Base-by-base conservation (phyloP, 208 protist genomes). In the Leishmania braziliensis region DNA sequence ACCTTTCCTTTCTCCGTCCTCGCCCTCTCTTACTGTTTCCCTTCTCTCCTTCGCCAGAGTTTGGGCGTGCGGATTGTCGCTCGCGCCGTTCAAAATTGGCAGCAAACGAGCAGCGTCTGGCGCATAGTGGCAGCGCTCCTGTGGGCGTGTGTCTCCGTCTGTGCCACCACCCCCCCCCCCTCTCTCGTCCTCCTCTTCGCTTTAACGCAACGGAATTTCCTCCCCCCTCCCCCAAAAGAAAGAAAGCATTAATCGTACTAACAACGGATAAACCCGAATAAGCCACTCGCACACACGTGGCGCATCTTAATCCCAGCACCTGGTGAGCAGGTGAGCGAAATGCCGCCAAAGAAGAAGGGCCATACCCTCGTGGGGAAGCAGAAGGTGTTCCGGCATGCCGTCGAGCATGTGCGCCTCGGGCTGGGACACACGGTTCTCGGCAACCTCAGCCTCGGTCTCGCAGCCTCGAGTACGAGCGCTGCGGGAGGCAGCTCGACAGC, bases 361-460 rank as follows among this genome's bases (percentile, higher is more conserved):
- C 90, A 95, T 8, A 96, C 91, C 82, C 63, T 88, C 8, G 66
- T 79, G 20, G 93, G 93, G 70, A 87, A 84, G 74, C 85, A 95
- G 62, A 97, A 96, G 80, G 83, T 97, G 36, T 98, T 98, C 71
- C 90, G 91, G n/a, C 82, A 95, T 60, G 95, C 95, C 1, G 91
- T 98, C 10, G 90, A 98, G 87, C 86, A 96, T 70, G 95, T 98
- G n/a, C 93, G 94, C 63, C 87, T 98, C 16, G 92, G 95, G 23
- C 86, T 98, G 9, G 95, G 95, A 1, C 91, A 98, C 86, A 88
- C 86, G 63, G 90, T 96, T 18, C 84, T 98, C 12, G 93, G 95
- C 46, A 92, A 90, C 75, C 79, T 98, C n/a, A 88, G 84, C 33
- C 85, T 98, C 5, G 81, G 90, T 33, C 88, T 95, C 26, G 89